These are phyloP conservation scores for Lichtheimia corymbifera DNA, from an alignment of 371 early-diverging fungal genomes.

Conservation along the genomic window DNA sequence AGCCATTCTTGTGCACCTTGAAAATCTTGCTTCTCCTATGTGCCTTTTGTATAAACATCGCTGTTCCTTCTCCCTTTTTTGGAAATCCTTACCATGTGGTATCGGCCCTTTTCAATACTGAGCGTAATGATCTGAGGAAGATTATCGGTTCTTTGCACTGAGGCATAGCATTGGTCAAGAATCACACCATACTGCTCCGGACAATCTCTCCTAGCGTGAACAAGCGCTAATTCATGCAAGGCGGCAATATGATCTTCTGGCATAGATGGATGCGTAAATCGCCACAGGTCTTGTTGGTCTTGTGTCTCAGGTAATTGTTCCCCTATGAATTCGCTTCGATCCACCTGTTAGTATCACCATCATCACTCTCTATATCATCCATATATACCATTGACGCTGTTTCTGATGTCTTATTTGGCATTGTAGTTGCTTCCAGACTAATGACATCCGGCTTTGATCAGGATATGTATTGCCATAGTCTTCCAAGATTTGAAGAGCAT, in stretches of 20 bases:
- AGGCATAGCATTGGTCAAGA: background rate
- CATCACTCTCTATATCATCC: too few species aligned
- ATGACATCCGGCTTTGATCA: conserved; percentile 23
- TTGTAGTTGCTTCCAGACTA: conserved; percentile 30
- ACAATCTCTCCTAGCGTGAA: background rate
- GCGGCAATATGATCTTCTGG: background rate
- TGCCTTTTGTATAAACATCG: too few species aligned
- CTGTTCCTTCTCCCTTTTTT: too few species aligned
- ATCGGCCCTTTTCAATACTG: conserved; percentile 1
- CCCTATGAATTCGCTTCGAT: too few species aligned
- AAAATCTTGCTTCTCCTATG: conserved; percentile 17
- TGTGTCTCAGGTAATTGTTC: background rate
- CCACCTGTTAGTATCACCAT: too few species aligned
- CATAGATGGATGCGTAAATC: background rate
- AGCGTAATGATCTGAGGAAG: conserved; percentile 2
- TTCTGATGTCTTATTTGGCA: background rate
- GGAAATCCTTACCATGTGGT: background rate
- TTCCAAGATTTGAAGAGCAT: conserved; percentile 22
- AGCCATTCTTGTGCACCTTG: conserved; percentile 20
- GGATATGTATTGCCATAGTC: conserved; percentile 20
- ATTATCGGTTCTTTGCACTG: background rate
- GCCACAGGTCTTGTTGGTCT: background rate
- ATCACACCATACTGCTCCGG: background rate
- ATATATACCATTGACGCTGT: background rate
- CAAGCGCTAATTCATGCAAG: background rate